Evolutionary conservation across 2,329 filamentous ascomycete genomes (phyloP).

Genomic region (Phyllosticta capitalensis): DNA sequence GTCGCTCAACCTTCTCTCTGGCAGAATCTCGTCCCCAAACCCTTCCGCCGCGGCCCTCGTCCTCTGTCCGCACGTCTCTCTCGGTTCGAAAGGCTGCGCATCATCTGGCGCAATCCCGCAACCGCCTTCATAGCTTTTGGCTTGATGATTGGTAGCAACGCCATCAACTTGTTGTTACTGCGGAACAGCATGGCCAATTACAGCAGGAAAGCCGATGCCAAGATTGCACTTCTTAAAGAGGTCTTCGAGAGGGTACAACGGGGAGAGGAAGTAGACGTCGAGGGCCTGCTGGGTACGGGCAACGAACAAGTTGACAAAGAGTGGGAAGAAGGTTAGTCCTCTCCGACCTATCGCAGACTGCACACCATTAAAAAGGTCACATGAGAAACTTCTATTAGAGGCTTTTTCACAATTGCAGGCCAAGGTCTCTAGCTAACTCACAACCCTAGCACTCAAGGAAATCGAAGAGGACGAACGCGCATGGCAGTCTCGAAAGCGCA

Average conservation of each 20-base stretch:
- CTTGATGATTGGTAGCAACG: slow-evolving; percentile 84
- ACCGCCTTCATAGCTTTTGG: slow-evolving; percentile 58
- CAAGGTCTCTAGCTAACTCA: not conserved
- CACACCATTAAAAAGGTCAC: slow-evolving; percentile 52
- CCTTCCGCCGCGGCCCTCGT: slow-evolving; percentile 14
- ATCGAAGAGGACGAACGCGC: slow-evolving; percentile 54
- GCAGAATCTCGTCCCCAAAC: slow-evolving; percentile 27
- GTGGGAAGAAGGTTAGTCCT: slow-evolving; percentile 70
- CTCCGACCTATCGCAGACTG: slow-evolving; percentile 2
- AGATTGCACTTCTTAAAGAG: slow-evolving; percentile 67
- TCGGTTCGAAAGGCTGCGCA: not conserved
- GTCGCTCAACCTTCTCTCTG: slow-evolving; percentile 29
- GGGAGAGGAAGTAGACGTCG: slow-evolving; percentile 76
- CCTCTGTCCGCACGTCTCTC: not conserved
- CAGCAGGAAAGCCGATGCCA: slow-evolving; percentile 65
- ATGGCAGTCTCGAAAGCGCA: slow-evolving; percentile 36
- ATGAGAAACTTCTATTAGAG: too few species aligned
- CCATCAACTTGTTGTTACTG: slow-evolving; percentile 81
- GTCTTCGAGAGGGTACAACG: slow-evolving; percentile 60
- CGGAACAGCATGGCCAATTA: slow-evolving; percentile 66
- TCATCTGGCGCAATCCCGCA: slow-evolving; percentile 37
- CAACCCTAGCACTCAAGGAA: slow-evolving; percentile 27
- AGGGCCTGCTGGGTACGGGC: slow-evolving; percentile 69
- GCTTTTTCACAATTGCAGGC: not conserved
- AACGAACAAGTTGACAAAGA: slow-evolving; percentile 65